Evolutionary conservation across 257 asterid genomes (phyloP).

Genomic region (Gynochthodes officinalis): DNA sequence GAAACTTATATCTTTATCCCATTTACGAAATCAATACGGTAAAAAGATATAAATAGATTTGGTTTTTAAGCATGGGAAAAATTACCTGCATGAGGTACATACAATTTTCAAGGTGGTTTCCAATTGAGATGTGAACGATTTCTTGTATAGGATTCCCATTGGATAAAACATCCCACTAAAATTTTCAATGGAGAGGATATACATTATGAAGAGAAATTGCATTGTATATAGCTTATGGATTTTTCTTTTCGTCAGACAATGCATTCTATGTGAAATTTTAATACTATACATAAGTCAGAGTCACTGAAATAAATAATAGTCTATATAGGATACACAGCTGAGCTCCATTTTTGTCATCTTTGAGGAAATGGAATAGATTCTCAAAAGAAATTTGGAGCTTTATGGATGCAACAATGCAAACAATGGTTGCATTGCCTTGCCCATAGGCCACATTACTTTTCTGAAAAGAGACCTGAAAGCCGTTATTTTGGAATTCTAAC

Average conservation of each 20-base stretch:
- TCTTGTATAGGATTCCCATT: slow-evolving; percentile 37
- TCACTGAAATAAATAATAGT: no score
- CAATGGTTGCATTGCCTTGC: slow-evolving; percentile 43
- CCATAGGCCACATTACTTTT: slow-evolving; percentile 25
- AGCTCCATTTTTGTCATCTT: slow-evolving; percentile 45
- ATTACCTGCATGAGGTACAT: slow-evolving; percentile 63
- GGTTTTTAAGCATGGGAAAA: neutral
- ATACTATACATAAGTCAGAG: slow-evolving; percentile 36
- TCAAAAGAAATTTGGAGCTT: slow-evolving; percentile 53
- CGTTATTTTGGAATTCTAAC: slow-evolving; percentile 35
- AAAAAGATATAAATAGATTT: neutral
- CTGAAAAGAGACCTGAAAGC: slow-evolving; percentile 42
- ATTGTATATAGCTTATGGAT: no score
- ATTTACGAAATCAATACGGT: neutral
- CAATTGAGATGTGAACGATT: slow-evolving; percentile 57
- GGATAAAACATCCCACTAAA: slow-evolving; percentile 71
- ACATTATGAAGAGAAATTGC: slow-evolving; percentile 24
- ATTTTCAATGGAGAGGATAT: slow-evolving; percentile 6
- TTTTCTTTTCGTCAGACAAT: no score
- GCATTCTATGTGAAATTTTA: slow-evolving; percentile 55
- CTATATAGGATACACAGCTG: slow-evolving; percentile 24
- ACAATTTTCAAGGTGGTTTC: slow-evolving; percentile 45
- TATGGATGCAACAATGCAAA: slow-evolving; percentile 54
- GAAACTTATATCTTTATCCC: no score
- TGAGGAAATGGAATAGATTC: slow-evolving; percentile 48